Evolutionary conservation across 208 protist species (phyloP).

Genomic region (Eutreptiella sp.): DNA sequence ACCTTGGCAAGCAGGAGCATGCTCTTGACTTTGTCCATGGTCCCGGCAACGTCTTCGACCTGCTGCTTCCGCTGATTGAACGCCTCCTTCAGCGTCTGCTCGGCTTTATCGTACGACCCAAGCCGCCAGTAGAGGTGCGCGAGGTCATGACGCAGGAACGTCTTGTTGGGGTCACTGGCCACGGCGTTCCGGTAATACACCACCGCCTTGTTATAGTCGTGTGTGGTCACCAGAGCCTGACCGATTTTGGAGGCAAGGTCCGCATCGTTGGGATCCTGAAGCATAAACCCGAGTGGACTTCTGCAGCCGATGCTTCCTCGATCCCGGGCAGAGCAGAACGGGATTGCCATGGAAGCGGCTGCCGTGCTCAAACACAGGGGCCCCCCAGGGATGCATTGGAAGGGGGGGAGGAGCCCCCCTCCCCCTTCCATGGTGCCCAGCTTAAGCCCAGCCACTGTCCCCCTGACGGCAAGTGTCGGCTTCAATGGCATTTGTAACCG

Average conservation of each 20-base stretch:
- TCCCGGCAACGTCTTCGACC: slow-evolving; percentile 38
- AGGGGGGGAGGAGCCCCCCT: too few species aligned
- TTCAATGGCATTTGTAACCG: too few species aligned
- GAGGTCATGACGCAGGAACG: slow-evolving; percentile 72
- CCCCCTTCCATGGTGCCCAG: too few species aligned
- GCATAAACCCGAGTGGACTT: slow-evolving; percentile 14
- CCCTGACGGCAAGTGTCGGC: too few species aligned
- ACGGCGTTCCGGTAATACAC: slow-evolving; percentile 79
- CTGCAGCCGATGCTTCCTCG: slow-evolving; percentile 17
- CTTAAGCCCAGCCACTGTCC: too few species aligned
- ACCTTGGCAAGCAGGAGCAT: slow-evolving; percentile 70
- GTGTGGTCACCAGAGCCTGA: slow-evolving; percentile 75
- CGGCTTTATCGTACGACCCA: slow-evolving; percentile 49
- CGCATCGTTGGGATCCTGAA: slow-evolving; percentile 56
- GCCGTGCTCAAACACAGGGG: slow-evolving; percentile 29
- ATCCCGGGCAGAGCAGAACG: slow-evolving; percentile 33
- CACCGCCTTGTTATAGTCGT: slow-evolving; percentile 83
- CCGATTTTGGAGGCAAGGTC: slow-evolving; percentile 81
- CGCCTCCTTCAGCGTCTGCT: slow-evolving; percentile 49
- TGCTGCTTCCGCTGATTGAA: slow-evolving; percentile 43
- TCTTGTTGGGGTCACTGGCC: slow-evolving; percentile 49
- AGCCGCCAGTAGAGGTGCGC: slow-evolving; percentile 80
- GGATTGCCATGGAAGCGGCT: slow-evolving; percentile 3
- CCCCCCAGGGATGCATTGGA: not conserved
- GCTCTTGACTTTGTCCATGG: slow-evolving; percentile 70